Evolutionary conservation across 2,329 filamentous ascomycete species (phyloP), one percentile per base, ranked within the genome.

Genomic region (Fusarium nisikadoi): DNA sequence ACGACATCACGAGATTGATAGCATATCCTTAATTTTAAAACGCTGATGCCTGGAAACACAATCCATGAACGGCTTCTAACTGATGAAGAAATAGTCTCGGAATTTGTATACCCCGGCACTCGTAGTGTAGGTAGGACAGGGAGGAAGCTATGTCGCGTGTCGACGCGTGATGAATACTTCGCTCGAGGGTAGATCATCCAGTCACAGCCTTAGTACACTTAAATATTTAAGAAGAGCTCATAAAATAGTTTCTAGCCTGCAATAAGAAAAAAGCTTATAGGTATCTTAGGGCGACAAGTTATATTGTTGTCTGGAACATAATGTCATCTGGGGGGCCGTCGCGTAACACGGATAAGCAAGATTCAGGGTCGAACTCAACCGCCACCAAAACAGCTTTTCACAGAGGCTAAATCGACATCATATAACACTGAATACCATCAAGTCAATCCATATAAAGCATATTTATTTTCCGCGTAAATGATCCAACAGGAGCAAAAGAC

Each of bases 191-290:
- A 23, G 3, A 23, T 8, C 13, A 49, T 49, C 2, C 16, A 19
- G 20, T 2, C 2, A 23, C 33, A 17, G 0, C 8, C 8, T 19
- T 13, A 19, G 3, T 19, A 25, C 7, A 43, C 5, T 25, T 4
- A 5, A 17, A 8, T 23, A 33, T 5, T 5, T 33, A 3, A 2
- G 5, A 20, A 33, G 27, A 47, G 20, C 3, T 33, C 27, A 49
- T 5, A 2, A 13, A 8, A 9, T 0, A 23, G 13, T 14, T 3
- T 33, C 16, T 10, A 5, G 4, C 3, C 3, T 29, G 6, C 29
- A 4, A 19, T 6, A 2, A 33, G 5, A 6, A 10, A 33, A 23
- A 19, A 5, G 5, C 1, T 8, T 3, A 0, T 6, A 14, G 3
- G 25, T 0, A 5, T 25, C 19, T 1, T 3, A 8, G 3, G 1